These are phyloP conservation scores for Phylloporus rhodoxanthus DNA, from an alignment of 768 basidiomycete genomes.

Conservation along the genomic window DNA sequence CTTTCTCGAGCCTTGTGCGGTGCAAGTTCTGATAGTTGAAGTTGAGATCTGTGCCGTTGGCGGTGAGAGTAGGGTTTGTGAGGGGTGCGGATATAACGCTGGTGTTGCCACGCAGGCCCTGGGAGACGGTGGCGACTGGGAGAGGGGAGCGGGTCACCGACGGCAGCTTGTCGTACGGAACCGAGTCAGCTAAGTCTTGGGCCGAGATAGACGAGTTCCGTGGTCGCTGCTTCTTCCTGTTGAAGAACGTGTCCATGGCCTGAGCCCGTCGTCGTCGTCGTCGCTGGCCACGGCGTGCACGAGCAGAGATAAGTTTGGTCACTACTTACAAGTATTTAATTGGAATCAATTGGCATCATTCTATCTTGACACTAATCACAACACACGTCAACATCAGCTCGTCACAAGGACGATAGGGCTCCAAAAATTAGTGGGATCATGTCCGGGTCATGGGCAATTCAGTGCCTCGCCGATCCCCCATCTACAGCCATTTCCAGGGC, in stretches of 20 bases:
- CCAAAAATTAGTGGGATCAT: slow-evolving; percentile 28
- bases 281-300: slow-evolving; percentile 5
- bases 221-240: slow-evolving; percentile 52
- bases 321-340: neutral
- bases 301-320: neutral
- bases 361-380: slow-evolving; percentile 10
- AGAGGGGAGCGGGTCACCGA: slow-evolving; percentile 52
- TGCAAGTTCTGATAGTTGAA: slow-evolving; percentile 51
- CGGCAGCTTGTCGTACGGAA: slow-evolving; percentile 67
- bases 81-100: slow-evolving; percentile 70
- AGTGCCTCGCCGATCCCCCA: slow-evolving; percentile 25
- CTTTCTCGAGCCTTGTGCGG: slow-evolving; percentile 48
- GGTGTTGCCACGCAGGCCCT: slow-evolving; percentile 43
- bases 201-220: slow-evolving; percentile 58
- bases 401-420: slow-evolving; percentile 23
- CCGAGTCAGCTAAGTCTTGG: slow-evolving; percentile 61
- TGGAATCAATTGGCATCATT: slow-evolving; percentile 5
- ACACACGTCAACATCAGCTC: slow-evolving; percentile 22
- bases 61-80: slow-evolving; percentile 74
- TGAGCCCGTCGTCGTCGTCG: slow-evolving; percentile 10
- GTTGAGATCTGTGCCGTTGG: slow-evolving; percentile 68
- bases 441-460: slow-evolving; percentile 26
- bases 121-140: slow-evolving; percentile 49
- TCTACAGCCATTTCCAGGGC: slow-evolving; percentile 18
- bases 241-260: slow-evolving; percentile 62